phyloP scores from a whole-genome alignment of 108 stramenopile genomes.

The Fragilariopsis cylindrus region DNA sequence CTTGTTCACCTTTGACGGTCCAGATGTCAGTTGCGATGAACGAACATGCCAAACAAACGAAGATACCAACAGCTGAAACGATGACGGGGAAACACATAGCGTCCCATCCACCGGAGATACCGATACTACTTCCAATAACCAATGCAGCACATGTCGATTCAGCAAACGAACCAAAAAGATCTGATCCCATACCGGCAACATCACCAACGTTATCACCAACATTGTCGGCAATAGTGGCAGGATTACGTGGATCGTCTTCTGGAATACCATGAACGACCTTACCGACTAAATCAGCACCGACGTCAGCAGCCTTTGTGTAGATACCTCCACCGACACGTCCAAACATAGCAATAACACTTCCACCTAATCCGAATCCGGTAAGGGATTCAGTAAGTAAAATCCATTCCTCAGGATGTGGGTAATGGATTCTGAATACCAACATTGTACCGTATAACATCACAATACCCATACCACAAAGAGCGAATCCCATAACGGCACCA shows the following conservation, averaged over 20 bases:
- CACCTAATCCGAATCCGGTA: constrained; percentile 97
- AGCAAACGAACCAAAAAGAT: constrained; percentile 98
- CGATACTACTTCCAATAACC: constrained; percentile 91
- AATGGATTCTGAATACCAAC: constrained; percentile 79
- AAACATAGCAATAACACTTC: constrained; percentile 98
- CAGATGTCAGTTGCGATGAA: constrained; percentile 95
- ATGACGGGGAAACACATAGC: constrained; percentile 96
- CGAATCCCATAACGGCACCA: constrained; percentile 99
- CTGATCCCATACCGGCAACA: constrained; percentile 98
- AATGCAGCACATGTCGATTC: constrained; percentile 97
- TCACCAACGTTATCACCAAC: constrained; percentile 99
- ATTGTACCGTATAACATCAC: constrained; percentile 87
- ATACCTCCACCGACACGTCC: constrained; percentile 99
- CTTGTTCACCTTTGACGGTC: constrained; percentile 84
- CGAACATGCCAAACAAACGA: constrained; percentile 94
- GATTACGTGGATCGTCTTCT: constrained; percentile 99
- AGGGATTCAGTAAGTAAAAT: constrained; percentile 90
- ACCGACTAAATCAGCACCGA: constrained; percentile 98
- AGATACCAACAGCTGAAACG: constrained; percentile 92
- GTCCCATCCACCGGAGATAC: constrained; percentile 85
- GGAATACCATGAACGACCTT: constrained; percentile 99
- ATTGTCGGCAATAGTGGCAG: constrained; percentile 99
- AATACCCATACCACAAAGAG: constrained; percentile 92
- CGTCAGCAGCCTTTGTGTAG: constrained; percentile 99
- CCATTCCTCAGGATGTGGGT: constrained; percentile 81